These are phyloP conservation scores for Colletotrichum theobromicola DNA, from an alignment of 2,329 filamentous ascomycete genomes.

Conservation along the genomic window DNA sequence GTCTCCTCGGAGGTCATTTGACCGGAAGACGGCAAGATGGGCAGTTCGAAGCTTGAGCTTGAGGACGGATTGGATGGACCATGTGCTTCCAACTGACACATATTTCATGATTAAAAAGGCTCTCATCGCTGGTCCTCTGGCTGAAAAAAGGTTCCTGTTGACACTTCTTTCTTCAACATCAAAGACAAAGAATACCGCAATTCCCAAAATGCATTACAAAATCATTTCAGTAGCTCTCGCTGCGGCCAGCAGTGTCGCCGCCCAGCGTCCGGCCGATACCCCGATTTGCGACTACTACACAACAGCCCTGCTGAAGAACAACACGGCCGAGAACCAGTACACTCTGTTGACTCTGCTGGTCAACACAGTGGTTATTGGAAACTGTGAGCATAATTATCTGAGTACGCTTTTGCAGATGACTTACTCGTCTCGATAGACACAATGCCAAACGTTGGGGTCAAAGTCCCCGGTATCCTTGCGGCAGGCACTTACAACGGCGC, in stretches of 20 bases:
- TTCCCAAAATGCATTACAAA: slow-evolving; percentile 30
- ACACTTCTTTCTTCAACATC: not conserved
- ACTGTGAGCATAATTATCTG: slow-evolving; percentile 43
- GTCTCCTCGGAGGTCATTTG: not conserved
- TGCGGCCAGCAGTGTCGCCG: slow-evolving; percentile 30
- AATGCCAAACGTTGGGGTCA: slow-evolving; percentile 54
- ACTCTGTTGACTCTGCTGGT: slow-evolving; percentile 62
- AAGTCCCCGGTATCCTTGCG: slow-evolving; percentile 63
- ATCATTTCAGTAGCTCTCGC: slow-evolving; percentile 28
- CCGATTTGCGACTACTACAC: slow-evolving; percentile 71
- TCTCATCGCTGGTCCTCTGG: not conserved
- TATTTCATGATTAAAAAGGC: not conserved
- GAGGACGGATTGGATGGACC: not conserved
- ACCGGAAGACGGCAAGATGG: not conserved
- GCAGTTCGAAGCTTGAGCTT: not conserved
- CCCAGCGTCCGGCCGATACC: slow-evolving; percentile 52
- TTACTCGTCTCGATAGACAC: slow-evolving; percentile 44
- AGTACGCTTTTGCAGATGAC: not conserved
- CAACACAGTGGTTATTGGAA: slow-evolving; percentile 69
- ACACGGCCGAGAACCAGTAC: slow-evolving; percentile 63
- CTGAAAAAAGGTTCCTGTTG: not conserved
- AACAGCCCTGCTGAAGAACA: slow-evolving; percentile 60
- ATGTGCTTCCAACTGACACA: not conserved
- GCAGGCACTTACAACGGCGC: slow-evolving; percentile 53
- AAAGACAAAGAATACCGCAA: not conserved